Evolutionary conservation across 1,284 basidiomycete species (phyloP), one percentile per base, ranked within the genome.

Genomic region (Peniophora sp.): DNA sequence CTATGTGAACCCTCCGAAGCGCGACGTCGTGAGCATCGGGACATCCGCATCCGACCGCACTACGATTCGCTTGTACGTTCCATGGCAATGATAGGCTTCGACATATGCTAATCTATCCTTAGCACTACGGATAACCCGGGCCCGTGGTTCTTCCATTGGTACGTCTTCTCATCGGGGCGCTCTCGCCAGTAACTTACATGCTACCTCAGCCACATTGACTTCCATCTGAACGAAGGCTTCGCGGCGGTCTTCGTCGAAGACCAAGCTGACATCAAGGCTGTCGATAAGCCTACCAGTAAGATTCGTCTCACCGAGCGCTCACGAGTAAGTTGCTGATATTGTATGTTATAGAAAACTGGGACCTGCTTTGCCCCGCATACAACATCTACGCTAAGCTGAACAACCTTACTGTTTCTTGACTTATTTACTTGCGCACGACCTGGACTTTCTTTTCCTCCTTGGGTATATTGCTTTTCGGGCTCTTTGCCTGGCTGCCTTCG

Each of bases 121-220:
- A 32, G 27, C 50, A 51, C 50, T 39, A 75, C 74, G 0, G 68
- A 75, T 51, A 78, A 77, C 52, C 58, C 75, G 34, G 75, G 73
- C 0, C 74, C 74, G 3, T 75, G 74, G 73, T 64, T 75, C 56
- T 56, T 75, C 25, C 72, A 75, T 58, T 73, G 73, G n/a, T 22
- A 45, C 3, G 23, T 45, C 8, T 45, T 56, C 72, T 74, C 51
- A 70, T 74, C 45, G 8, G 44, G 9, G 22, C 14, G 44, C 23
- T 22, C 14, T 19, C 14, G 23, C 22, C 22, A 20, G 14, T 10
- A 23, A 6, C 23, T 25, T n/a, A 20, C 23, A 24, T 45, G 19
- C 10, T 45, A 3, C 19, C 23, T 45, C 9, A 25, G 12, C 23
- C 44, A 23, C 6, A 14, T 23, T 9, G 72, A 74, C 50, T 74